Evolutionary conservation across 805 yeast species (phyloP), one percentile per base, ranked within the genome.

Genomic region (Saccharomycopsis fodiens): DNA sequence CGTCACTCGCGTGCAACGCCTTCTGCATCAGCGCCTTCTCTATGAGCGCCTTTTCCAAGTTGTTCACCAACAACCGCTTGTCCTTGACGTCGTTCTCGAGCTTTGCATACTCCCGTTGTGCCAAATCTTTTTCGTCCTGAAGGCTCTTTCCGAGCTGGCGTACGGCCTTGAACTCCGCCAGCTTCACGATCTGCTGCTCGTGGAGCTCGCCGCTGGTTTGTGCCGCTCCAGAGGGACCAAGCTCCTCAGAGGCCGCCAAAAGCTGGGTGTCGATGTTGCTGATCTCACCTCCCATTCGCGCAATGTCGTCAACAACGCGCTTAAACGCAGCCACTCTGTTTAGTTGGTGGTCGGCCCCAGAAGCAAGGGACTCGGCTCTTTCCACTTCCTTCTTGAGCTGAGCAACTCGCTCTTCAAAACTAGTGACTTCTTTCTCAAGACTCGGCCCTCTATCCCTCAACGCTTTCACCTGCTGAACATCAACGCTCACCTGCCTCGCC

Each of bases 71-170:
- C 37, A 82, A 58, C 53, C 68, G 67, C 44, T 71, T 68, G 53
- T 79, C 85, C 47, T 78, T 77, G 12, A 79, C 60, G 30, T 61
- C 60, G 29, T 64, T 69, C 47, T 80, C 82, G 19, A 78, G 52
- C 12, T 66, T 60, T 5, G 66, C 63, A 17, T 73, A 45, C 31
- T 72, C 76, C 36, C 67, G 66, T 21, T 73, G 70, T 6, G 60
- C 58, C 3, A 55, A 45, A 41, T 77, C 82, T 52, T 71, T 71
- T 5, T 66, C 65, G 19, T 72, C 75, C 2, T 52, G 53, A 4
- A 69, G 48, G 2, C 54, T 50, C 10, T 56, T 59, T 13, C 72
- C 41, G 2, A 53, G 52, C 20, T 48, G 48, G 41, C 88, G 63
- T 6, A 67, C 46, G 1, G 48, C 51, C 53, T 70, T 78, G 30